Conservation (phyloP, 192 early-diverging fungal species). For the Glomus cerebriforme region DNA sequence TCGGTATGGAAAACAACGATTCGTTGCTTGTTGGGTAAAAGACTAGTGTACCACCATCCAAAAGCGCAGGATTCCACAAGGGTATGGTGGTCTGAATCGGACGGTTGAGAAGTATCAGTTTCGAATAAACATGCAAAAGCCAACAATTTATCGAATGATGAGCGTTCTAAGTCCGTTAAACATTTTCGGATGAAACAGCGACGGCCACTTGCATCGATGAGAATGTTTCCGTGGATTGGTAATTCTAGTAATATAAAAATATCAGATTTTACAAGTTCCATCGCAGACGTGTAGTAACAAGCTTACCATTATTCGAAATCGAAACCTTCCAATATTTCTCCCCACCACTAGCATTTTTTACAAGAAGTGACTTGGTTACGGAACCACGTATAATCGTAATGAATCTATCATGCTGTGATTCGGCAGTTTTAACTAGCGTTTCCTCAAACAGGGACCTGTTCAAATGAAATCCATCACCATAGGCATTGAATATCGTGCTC, state of each 20-base stretch:
- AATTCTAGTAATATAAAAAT: neutral
- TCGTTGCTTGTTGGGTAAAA: conserved; percentile 23
- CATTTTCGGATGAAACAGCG: conserved; percentile 26
- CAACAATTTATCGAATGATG: conserved; percentile 12
- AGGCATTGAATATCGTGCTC: neutral
- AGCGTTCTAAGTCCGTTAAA: neutral
- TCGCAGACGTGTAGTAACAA: neutral
- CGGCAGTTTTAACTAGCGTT: conserved; percentile 18
- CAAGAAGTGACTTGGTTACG: neutral
- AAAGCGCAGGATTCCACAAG: conserved; percentile 21
- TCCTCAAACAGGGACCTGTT: conserved; percentile 17
- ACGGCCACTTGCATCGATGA: conserved; percentile 30
- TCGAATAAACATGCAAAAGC: conserved; percentile 30
- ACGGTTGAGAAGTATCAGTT: neutral
- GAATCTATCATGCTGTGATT: conserved; percentile 1
- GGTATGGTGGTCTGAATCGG: conserved; percentile 6
- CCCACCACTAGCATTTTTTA: neutral
- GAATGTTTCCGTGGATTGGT: conserved; percentile 11
- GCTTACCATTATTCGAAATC: conserved; percentile 14
- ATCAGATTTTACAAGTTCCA: neutral
- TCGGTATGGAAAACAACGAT: conserved; percentile 27
- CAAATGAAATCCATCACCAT: conserved; percentile 31
- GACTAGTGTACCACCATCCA: conserved; percentile 27
- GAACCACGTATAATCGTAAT: conserved; percentile 21
- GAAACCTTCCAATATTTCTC: conserved; percentile 22